Percentiles rank a stretch among this genome's conserved stretches.
Evolutionary conservation across 2,329 filamentous ascomycete genomes (phyloP).

Genomic region (Microascus cirrosus): DNA sequence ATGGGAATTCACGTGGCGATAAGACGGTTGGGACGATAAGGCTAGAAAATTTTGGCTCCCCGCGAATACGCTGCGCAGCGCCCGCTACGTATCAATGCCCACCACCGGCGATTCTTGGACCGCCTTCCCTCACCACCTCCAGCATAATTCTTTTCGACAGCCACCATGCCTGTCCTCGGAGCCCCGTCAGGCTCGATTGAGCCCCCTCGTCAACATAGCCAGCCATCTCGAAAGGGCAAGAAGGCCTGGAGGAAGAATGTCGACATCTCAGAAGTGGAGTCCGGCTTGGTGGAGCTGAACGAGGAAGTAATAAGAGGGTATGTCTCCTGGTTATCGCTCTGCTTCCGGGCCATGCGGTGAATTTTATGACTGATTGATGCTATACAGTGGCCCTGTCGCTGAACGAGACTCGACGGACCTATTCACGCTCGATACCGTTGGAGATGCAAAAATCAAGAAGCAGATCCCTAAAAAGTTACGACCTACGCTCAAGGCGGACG

Average conservation of each 20-base stretch:
- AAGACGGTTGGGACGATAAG: slow-evolving; percentile 1
- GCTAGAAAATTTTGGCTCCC: background rate
- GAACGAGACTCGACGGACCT: slow-evolving; percentile 77
- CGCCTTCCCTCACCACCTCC: background rate
- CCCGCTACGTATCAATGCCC: background rate
- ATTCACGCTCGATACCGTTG: slow-evolving; percentile 70
- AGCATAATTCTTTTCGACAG: background rate
- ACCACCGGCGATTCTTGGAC: background rate
- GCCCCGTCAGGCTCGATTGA: slow-evolving; percentile 34
- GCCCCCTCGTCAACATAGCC: slow-evolving; percentile 71
- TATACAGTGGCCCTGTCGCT: slow-evolving; percentile 63
- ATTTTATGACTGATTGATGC: background rate
- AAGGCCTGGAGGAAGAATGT: slow-evolving; percentile 99
- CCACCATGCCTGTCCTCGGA: slow-evolving; percentile 41
- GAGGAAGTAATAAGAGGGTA: slow-evolving; percentile 88
- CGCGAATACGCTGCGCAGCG: background rate
- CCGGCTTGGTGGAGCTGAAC: slow-evolving; percentile 73
- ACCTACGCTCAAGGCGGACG: slow-evolving; percentile 75
- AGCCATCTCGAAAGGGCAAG: slow-evolving; percentile 92
- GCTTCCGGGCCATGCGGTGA: background rate
- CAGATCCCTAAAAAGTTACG: slow-evolving; percentile 54
- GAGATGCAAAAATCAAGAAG: slow-evolving; percentile 54
- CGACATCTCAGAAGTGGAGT: slow-evolving; percentile 75
- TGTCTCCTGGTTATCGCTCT: slow-evolving; percentile 9
- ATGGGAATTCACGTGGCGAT: background rate